Base-by-base conservation (phyloP, 208 protist species). In the Strigomonas oncopelti region DNA sequence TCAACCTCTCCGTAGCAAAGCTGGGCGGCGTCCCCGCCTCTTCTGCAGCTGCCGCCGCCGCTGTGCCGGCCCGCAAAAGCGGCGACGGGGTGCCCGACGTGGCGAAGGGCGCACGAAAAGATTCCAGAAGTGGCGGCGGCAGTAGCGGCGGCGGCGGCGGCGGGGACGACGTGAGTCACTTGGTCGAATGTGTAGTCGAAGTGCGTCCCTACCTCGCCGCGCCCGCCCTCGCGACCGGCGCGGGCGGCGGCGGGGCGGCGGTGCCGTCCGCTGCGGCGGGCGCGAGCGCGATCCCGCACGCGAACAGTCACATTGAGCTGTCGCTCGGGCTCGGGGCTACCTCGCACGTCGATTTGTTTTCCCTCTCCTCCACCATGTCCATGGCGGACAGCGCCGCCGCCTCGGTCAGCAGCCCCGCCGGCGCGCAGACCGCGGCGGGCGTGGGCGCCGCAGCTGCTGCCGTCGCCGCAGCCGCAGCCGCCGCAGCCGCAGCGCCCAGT, bases 161-260 rank as follows among this genome's bases (percentile, higher is more conserved):
- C 65, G 11, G 58, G 66, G 61, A 77, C 60, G 22, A 51, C 29
- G 61, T 74, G 32, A 55, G 59, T 31, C 67, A 66, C 1, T 61
- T 77, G 3, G 73, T 82, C 13, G 80, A 87, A 66, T 71, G 76
- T 29, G 82, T 87, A 57, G 56, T 87, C 1, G 81, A 87, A 68
- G 77, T 87, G 42, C 66, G 72, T 7, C 74, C 71, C 0, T 57
- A 28, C 22, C 42, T 54, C 27, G 34, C 64, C 14, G 28, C 32
- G 51, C 38, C 8, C 52, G 34, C 34, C 59, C 55, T 58, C 52
- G 16, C 61, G 20, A 24, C 28, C 61, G 51, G 36, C 55, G n/a
- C 29, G 1, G 60, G 42, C 1, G 29, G 22, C 11, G 51, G 38
- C 13, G 28, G 28, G 25, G 16, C 28, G 56, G 8, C 56, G 27